phyloP scores from a whole-genome alignment of 805 yeast genomes.

The Candida nitratophila region DNA sequence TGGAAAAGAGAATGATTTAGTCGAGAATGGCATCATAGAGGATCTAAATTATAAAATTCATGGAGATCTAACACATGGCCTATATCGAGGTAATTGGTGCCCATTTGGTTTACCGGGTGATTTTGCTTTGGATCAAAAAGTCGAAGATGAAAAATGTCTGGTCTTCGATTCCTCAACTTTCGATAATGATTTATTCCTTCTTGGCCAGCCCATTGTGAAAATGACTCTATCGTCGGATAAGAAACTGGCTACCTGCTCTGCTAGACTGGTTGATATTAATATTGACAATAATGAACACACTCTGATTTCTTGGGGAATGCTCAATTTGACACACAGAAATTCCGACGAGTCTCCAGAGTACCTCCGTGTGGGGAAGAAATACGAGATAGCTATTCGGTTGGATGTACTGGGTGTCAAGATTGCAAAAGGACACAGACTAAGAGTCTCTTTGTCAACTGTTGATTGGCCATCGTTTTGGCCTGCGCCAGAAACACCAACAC shows the following conservation, averaged over 20 bases:
- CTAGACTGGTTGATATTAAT: conserved; percentile 32
- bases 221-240: conserved; percentile 29
- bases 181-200: conserved; percentile 16
- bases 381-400: conserved; percentile 27
- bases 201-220: conserved; percentile 32
- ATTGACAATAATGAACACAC: conserved; percentile 30
- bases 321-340: conserved; percentile 34
- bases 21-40: background rate
- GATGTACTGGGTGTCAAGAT: conserved; percentile 33
- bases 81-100: conserved; percentile 38
- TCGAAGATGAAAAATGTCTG: conserved; percentile 33
- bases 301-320: conserved; percentile 40
- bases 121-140: conserved; percentile 37
- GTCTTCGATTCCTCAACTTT: conserved; percentile 27
- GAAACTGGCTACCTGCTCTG: conserved; percentile 32
- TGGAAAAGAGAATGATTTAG: conserved; percentile 7
- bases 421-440: conserved; percentile 29
- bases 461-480: conserved; percentile 48
- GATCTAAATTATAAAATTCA: conserved; percentile 14
- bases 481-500: conserved; percentile 31
- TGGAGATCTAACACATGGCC: conserved; percentile 34
- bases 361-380: conserved; percentile 24
- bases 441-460: conserved; percentile 34
- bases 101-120: conserved; percentile 41
- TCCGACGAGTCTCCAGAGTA: conserved; percentile 34